Percentiles rank a stretch among this genome's conserved stretches.
Evolutionary conservation across 2,329 filamentous ascomycete genomes (phyloP).

Genomic region (Sporothrix brunneoviolacea): DNA sequence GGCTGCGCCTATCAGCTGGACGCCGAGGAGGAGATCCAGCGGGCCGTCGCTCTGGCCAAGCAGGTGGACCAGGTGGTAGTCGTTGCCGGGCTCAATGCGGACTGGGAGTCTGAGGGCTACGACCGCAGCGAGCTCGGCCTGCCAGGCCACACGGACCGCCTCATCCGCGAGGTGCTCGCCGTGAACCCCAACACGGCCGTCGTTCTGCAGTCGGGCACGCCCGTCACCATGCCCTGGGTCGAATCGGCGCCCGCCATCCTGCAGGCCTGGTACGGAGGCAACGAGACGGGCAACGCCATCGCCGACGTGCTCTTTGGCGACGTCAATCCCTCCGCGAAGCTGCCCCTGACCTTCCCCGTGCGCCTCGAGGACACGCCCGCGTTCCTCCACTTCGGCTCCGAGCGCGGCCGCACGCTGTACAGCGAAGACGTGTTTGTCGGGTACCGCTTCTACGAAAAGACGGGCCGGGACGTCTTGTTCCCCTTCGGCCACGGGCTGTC

Average conservation of each 20-base stretch:
- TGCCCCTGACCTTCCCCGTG: slow-evolving; percentile 60
- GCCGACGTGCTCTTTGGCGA: slow-evolving; percentile 60
- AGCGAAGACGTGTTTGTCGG: slow-evolving; percentile 76
- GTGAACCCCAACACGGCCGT: slow-evolving; percentile 62
- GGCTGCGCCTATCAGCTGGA: no score
- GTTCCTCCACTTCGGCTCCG: slow-evolving; percentile 65
- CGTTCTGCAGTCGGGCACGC: slow-evolving; percentile 60
- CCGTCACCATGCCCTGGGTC: slow-evolving; percentile 66
- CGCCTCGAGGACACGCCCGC: slow-evolving; percentile 64
- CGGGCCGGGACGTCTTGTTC: slow-evolving; percentile 43
- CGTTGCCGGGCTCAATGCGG: slow-evolving; percentile 67
- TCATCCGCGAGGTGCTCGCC: no score
- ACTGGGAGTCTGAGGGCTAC: slow-evolving; percentile 66
- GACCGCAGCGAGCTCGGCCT: slow-evolving; percentile 52
- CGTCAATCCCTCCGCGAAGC: slow-evolving; percentile 59
- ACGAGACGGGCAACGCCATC: slow-evolving; percentile 61
- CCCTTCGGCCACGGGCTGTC: slow-evolving; percentile 74
- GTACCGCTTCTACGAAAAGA: slow-evolving; percentile 66
- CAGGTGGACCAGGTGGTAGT: no score
- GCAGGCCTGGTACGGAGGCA: slow-evolving; percentile 64
- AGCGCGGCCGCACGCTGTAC: slow-evolving; percentile 65
- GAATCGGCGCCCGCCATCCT: slow-evolving; percentile 57
- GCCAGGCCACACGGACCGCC: slow-evolving; percentile 46
- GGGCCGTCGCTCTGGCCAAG: slow-evolving; percentile 53
- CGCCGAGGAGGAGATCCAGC: slow-evolving; percentile 37